A percentile compares a stretch with the other conserved stretches of the same genome.
Conservation (phyloP, 1,284 basidiomycete genomes). For the Boletus subluridellus region DNA sequence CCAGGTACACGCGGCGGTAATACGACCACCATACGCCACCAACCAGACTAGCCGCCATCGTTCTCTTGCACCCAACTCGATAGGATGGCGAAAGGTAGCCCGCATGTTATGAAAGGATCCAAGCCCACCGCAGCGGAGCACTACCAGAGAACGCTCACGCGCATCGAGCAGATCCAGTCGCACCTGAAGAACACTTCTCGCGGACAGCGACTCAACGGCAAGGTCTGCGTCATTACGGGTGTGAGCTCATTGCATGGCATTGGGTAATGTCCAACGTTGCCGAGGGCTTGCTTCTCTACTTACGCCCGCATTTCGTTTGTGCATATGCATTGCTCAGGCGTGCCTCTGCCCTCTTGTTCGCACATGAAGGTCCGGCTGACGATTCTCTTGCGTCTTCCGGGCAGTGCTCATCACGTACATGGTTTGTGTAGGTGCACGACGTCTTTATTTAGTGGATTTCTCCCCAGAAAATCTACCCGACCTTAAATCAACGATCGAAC, state of each 20-base stretch:
- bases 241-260: constrained; percentile 82
- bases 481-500: constrained; percentile 66
- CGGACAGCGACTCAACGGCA: constrained; percentile 61
- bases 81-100: constrained; percentile 22
- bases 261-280: constrained; percentile 48
- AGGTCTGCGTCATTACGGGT: constrained; percentile 90
- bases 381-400: background rate
- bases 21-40: background rate
- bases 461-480: constrained; percentile 66
- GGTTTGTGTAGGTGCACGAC: constrained; percentile 65
- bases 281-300: constrained; percentile 8
- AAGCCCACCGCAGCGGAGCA: constrained; percentile 41
- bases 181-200: constrained; percentile 63
- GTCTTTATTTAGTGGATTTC: constrained; percentile 84
- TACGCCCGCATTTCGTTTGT: constrained; percentile 11
- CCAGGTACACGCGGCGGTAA: background rate
- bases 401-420: constrained; percentile 7
- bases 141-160: constrained; percentile 54
- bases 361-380: constrained; percentile 65
- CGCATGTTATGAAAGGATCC: constrained; percentile 9
- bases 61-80: background rate
- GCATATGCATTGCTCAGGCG: constrained; percentile 46
- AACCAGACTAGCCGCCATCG: too few species aligned
- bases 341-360: constrained; percentile 71
- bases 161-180: constrained; percentile 66